These are phyloP conservation scores for Prunus kanzakura DNA, from an alignment of 306 rosid species.

Conservation along the genomic window DNA sequence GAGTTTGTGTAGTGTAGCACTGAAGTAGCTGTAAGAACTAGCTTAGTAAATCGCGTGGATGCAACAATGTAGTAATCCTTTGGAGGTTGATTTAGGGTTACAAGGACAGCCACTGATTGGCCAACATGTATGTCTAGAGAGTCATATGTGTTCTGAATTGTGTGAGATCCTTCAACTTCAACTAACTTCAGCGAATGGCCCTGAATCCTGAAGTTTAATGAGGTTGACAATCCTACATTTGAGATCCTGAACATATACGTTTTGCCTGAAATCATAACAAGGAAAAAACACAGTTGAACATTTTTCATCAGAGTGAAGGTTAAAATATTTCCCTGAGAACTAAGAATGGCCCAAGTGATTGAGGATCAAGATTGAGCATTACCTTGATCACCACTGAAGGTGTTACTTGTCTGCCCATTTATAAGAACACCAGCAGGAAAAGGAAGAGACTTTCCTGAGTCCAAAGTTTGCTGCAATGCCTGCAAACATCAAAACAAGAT, in stretches of 20 bases:
- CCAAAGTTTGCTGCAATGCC: slow-evolving; percentile 64
- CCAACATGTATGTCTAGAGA: slow-evolving; percentile 96
- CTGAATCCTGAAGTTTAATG: slow-evolving; percentile 82
- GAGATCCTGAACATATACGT: slow-evolving; percentile 91
- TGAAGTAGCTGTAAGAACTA: slow-evolving; percentile 55
- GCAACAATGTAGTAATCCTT: slow-evolving; percentile 86
- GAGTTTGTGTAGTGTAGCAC: slow-evolving; percentile 80
- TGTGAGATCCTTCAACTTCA: slow-evolving; percentile 94
- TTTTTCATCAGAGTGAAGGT: not conserved
- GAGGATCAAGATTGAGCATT: slow-evolving; percentile 7
- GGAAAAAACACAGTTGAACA: slow-evolving; percentile 1
- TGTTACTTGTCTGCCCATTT: slow-evolving; percentile 64
- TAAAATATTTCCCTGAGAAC: not conserved
- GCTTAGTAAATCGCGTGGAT: slow-evolving; percentile 70
- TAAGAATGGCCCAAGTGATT: not conserved
- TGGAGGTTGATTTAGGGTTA: slow-evolving; percentile 72
- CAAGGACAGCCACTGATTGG: slow-evolving; percentile 75
- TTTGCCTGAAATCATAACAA: slow-evolving; percentile 59
- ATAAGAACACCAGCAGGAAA: slow-evolving; percentile 80
- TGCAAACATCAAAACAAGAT: slow-evolving; percentile 26
- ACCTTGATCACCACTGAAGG: slow-evolving; percentile 80
- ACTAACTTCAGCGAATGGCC: slow-evolving; percentile 74
- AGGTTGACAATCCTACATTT: slow-evolving; percentile 79
- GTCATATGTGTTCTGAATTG: slow-evolving; percentile 67
- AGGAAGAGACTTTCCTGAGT: slow-evolving; percentile 73